phyloP scores from a whole-genome alignment of 2,329 filamentous ascomycete species.

The Diaporthe sp. region DNA sequence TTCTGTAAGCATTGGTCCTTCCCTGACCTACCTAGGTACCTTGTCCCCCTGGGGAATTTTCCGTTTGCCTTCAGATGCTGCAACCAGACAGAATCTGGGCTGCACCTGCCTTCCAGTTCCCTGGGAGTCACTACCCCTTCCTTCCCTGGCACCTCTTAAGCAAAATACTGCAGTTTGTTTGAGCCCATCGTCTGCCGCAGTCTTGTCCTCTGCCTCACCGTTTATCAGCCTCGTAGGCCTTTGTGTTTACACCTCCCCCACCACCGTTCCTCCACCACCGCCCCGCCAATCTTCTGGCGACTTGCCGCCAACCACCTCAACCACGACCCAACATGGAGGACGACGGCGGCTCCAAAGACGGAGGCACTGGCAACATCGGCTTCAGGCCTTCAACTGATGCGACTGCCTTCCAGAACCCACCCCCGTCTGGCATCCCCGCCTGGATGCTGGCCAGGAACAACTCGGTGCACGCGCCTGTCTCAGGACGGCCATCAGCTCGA shows the following conservation, averaged over 20 bases:
- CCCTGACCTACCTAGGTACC: too few relatives aligned
- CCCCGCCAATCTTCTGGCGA: not conserved
- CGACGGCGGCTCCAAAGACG: not conserved
- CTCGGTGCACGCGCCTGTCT: not conserved
- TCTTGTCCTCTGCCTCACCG: not conserved
- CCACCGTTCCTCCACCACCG: not conserved
- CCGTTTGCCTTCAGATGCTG: not conserved
- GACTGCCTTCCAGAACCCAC: not conserved
- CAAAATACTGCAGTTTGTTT: not conserved
- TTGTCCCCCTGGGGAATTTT: too few relatives aligned
- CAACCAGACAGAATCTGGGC: not conserved
- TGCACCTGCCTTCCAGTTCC: not conserved
- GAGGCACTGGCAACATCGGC: not conserved
- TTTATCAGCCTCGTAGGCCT: not conserved
- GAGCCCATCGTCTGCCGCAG: too few relatives aligned
- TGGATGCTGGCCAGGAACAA: constrained; percentile 19
- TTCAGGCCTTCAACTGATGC: not conserved
- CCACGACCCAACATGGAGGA: not conserved
- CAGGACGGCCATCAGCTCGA: not conserved
- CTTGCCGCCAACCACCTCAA: not conserved
- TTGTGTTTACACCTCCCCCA: not conserved
- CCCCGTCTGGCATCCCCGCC: not conserved
- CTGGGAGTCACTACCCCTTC: not conserved
- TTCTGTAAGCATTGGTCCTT: not conserved
- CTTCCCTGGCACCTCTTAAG: not conserved